Conservation (phyloP, 1,284 basidiomycete genomes). For the Ustilago shanxiensis region DNA sequence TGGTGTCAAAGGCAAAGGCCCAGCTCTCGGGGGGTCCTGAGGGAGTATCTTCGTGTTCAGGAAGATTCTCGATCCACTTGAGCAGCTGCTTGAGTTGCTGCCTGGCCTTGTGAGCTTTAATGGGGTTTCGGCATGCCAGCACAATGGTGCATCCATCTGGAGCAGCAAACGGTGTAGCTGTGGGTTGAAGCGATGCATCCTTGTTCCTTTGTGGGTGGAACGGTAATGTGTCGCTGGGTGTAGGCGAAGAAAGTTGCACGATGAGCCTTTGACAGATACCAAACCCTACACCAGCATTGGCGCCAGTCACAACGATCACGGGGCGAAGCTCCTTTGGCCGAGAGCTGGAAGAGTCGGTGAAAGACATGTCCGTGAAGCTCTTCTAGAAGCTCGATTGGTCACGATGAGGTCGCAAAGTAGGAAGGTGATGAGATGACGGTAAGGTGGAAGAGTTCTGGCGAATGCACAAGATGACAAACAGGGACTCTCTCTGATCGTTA, state of each 20-base stretch:
- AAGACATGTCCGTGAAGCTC: conserved; percentile 17
- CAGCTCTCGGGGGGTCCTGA: conserved; percentile 52
- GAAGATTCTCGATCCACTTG: conserved; percentile 57
- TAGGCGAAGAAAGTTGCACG: conserved; percentile 67
- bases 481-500: neutral
- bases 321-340: conserved; percentile 49
- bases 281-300: conserved; percentile 67
- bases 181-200: conserved; percentile 24
- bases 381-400: neutral
- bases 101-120: conserved; percentile 67
- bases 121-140: conserved; percentile 68
- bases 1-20: conserved; percentile 45
- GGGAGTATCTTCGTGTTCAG: conserved; percentile 57
- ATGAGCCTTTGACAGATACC: conserved; percentile 68
- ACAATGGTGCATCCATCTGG: conserved; percentile 67
- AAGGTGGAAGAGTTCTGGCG: neutral
- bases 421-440: neutral
- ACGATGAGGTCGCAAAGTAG: neutral
- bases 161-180: conserved; percentile 65
- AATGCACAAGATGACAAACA: neutral
- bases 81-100: conserved; percentile 58
- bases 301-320: conserved; percentile 67
- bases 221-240: conserved; percentile 61
- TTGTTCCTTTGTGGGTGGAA: conserved; percentile 35
- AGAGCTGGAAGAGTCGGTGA: conserved; percentile 21